Evolutionary conservation across 176 grass and related monocot species (phyloP).

Genomic region (Echinochloa phyllopogon): DNA sequence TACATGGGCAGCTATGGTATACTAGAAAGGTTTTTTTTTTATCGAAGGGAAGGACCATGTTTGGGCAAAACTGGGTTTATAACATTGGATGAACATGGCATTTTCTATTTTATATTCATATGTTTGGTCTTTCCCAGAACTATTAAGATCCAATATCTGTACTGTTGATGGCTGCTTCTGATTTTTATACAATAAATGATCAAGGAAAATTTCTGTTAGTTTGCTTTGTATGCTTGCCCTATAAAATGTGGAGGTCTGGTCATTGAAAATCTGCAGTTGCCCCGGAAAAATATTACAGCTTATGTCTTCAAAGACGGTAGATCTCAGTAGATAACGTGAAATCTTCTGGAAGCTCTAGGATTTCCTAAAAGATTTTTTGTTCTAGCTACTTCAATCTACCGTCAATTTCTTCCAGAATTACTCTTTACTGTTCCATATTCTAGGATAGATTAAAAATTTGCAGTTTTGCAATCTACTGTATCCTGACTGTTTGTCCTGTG

Average conservation of each 20-base stretch:
- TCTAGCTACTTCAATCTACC: slow-evolving; percentile 18
- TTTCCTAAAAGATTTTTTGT: slow-evolving; percentile 23
- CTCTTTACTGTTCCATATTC: not conserved
- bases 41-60: not conserved
- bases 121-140: not conserved
- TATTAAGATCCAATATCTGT: not conserved
- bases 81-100: not conserved
- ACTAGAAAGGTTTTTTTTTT: not conserved
- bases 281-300: not conserved
- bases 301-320: not conserved
- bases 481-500: slow-evolving; percentile 25
- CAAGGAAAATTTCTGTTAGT: not conserved
- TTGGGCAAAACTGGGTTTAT: not conserved
- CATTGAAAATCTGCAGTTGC: slow-evolving; percentile 1
- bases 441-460: not conserved
- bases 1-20: not conserved
- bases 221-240: not conserved
- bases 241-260: slow-evolving; percentile 16
- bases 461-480: not conserved
- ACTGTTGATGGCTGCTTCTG: not conserved
- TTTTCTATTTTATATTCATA: slow-evolving; percentile 20
- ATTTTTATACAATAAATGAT: slow-evolving; percentile 24
- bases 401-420: slow-evolving; percentile 9
- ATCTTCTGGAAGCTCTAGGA: slow-evolving; percentile 13
- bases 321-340: not conserved